Conservation (phyloP, 2,329 filamentous ascomycete species). For the Cladosporium sp. region DNA sequence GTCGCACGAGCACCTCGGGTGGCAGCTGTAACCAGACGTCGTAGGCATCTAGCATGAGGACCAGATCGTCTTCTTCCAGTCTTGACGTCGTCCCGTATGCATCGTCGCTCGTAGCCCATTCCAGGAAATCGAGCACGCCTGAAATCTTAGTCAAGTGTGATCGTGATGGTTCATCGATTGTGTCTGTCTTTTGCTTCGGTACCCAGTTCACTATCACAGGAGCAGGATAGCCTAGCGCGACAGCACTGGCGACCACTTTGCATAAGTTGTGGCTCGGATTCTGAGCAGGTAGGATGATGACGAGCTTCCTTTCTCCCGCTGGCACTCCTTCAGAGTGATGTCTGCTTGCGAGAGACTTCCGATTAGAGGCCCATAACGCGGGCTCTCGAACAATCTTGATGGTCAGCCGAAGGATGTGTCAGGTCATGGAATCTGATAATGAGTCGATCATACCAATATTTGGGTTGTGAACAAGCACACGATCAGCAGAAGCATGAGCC, state of each 20-base stretch:
- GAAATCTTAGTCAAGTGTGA: conserved; percentile 22
- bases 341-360: not conserved
- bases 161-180: not conserved
- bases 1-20: not conserved
- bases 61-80: conserved; percentile 53
- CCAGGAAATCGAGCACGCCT: conserved; percentile 20
- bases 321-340: not conserved
- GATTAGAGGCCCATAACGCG: not conserved
- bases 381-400: not conserved
- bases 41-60: conserved; percentile 65
- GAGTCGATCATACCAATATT: not conserved
- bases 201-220: conserved; percentile 22
- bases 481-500: not conserved
- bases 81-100: not conserved
- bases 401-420: not conserved
- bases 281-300: conserved; percentile 20
- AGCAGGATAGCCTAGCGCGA: conserved; percentile 21
- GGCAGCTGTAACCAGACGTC: conserved; percentile 32
- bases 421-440: not conserved
- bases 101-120: conserved; percentile 10
- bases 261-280: conserved; percentile 20
- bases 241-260: conserved; percentile 18
- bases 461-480: not conserved
- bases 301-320: conserved; percentile 17
- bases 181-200: not conserved